Evolutionary conservation across 176 grass and related monocot species (phyloP), one percentile per base, ranked within the genome.

Genomic region (Carex myosuroides): DNA sequence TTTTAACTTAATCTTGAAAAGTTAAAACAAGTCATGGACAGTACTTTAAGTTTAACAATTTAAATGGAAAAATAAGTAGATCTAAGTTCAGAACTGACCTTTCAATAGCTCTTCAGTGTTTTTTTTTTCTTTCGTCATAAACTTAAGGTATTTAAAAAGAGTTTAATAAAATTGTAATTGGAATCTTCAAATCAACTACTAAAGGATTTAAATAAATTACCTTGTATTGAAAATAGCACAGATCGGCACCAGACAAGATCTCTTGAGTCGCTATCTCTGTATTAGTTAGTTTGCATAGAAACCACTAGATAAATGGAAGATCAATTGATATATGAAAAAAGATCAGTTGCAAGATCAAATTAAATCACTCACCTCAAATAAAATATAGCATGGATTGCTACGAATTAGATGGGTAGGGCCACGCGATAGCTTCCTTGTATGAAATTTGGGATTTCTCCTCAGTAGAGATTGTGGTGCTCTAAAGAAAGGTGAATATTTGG

Each of bases 151-250:
- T 9, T 57, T 13, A 56, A 30, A 55, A 52, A 35, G 24, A 78
- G 6, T 8, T 32, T 78, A 11, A 33, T 78, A 33, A 32, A 57
- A 18, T 29, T 57, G 52, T 78, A 56, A 56, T 8, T 78, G 50
- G 6, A 78, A 78, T 18, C 3, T 57, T 56, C 4, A 57, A 78
- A 57, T 8, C 12, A 14, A 76, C 20, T 54, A 29, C 5, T 29
- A 77, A 77, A 55, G 21, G 72, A 77, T 55, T 77, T 37, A 46
- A 44, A 71, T 71, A 71, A 4, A 42, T 71, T 71, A 71, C 68
- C 39, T 71, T 35, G 46, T 12, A 71, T 78, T 57, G 50, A 56
- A 56, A 78, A 78, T 78, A 78, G 52, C 22, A 14, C 26, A 57
- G 50, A 75, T 75, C 9, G 2, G 4, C 20, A 29, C 20, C 33